Base-by-base conservation (phyloP, 2,329 filamentous ascomycete genomes). In the Colletotrichum gigasporum region DNA sequence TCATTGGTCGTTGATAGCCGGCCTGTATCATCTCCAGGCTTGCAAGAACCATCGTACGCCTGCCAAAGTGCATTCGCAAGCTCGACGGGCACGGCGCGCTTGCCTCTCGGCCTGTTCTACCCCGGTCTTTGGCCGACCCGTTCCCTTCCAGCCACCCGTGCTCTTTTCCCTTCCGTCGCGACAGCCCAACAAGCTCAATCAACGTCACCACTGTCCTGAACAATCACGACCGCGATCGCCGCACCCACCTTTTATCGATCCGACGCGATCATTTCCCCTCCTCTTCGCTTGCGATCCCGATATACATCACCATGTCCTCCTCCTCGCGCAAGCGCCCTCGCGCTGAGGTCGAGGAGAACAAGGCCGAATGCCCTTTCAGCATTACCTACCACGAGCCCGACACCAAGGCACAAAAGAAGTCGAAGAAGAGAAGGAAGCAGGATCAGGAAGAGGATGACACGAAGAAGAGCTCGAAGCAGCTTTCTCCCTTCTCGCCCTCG, bases 301-400 rank as follows among this genome's bases (percentile, higher is more conserved):
- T 7, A 16, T 45, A 34, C 24, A 11, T 14, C 61, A 41, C 30
- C 41, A 65, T 65, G 62, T 58, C 54, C 20, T 62, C 62, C 34
- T 65, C 69, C 59, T 69, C 82, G 67, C 79, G 82, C 69, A 87
- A 87, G 76, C 82, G 85, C 69, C 81, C 83, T 65, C 82, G 83
- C 70, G 73, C 79, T 56, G 78, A 83, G 54, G 75, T 78, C 63
- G 80, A 84, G 63, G 84, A 86, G 69, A 81, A 78, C 67, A 80
- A 83, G 68, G 85, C 85, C 71, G 85, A 87, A 68, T 87, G 85
- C 66, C 85, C 84, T 10, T 88, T 86, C 64, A 75, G 73, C 37
- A 79, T 87, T 54, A 73, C 69, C 41, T 75, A 78, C 35, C 68
- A 69, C 54, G 72, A 77, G 16, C 73, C 73, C 51, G 78, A 82